These are phyloP conservation scores for Allium fistulosum DNA, from an alignment of 106 monocot genomes.

Conservation along the genomic window DNA sequence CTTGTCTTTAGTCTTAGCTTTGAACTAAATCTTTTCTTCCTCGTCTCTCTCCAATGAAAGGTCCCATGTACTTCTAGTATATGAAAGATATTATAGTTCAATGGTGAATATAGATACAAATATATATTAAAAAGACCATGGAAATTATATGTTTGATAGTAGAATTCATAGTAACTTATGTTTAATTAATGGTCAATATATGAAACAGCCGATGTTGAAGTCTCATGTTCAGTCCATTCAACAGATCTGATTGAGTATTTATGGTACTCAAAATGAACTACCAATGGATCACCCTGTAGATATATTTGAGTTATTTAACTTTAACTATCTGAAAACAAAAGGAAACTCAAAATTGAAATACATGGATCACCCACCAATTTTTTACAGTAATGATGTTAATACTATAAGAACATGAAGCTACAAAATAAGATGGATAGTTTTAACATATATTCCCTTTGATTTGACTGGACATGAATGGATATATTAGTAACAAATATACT, in stretches of 20 bases:
- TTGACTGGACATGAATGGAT: no score
- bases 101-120: background rate
- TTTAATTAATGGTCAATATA: conserved; percentile 80
- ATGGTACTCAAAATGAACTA: conserved; percentile 92
- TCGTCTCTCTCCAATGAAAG: conserved; percentile 85
- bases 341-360: no score
- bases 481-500: no score
- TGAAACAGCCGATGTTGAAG: conserved; percentile 83
- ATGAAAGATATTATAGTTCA: background rate
- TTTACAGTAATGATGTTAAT: no score
- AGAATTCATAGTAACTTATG: conserved; percentile 29
- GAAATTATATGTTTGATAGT: no score
- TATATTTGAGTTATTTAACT: background rate
- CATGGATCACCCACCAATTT: no score
- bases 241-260: conserved; percentile 85
- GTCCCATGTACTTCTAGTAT: conserved; percentile 61
- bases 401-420: no score
- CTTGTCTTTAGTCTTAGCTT: conserved; percentile 77
- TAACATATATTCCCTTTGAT: no score
- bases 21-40: conserved; percentile 94
- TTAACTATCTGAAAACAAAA: no score
- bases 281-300: conserved; percentile 62
- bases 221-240: conserved; percentile 94
- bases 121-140: no score
- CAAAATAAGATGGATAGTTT: no score